Evolutionary conservation across 805 yeast genomes (phyloP).

Genomic region (Myxozyma udenii): DNA sequence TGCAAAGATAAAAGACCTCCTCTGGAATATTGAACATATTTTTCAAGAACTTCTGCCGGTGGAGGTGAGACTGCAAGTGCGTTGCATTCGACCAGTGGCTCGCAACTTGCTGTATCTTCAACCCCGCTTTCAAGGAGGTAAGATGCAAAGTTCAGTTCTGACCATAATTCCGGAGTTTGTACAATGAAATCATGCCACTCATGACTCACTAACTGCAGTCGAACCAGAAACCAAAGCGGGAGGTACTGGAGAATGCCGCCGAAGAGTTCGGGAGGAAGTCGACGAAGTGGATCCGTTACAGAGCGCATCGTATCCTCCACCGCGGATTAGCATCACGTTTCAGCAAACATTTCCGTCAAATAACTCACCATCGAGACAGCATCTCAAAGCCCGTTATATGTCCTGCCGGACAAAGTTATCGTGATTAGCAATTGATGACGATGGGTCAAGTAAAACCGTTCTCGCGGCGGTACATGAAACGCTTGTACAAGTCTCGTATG

Average conservation of each 20-base stretch:
- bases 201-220: slow-evolving; percentile 2
- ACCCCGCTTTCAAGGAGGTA: no score
- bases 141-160: slow-evolving; percentile 3
- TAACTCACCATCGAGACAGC: no score
- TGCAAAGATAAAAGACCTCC: background rate
- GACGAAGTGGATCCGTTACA: background rate
- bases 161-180: slow-evolving; percentile 10
- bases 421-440: no score
- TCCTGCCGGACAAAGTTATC: no score
- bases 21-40: slow-evolving; percentile 3
- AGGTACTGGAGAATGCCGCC: slow-evolving; percentile 3
- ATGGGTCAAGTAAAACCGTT: no score
- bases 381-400: no score
- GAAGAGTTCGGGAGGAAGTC: slow-evolving; percentile 9
- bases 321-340: no score
- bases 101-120: background rate
- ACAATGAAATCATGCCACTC: slow-evolving; percentile 11
- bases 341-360: no score
- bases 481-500: no score
- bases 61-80: no score
- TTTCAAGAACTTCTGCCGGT: background rate
- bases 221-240: slow-evolving; percentile 11
- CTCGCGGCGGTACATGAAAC: no score
- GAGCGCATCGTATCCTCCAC: no score
- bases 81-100: background rate